Conservation (phyloP, 805 yeast species). For the Zygosaccharomyces bailii region DNA sequence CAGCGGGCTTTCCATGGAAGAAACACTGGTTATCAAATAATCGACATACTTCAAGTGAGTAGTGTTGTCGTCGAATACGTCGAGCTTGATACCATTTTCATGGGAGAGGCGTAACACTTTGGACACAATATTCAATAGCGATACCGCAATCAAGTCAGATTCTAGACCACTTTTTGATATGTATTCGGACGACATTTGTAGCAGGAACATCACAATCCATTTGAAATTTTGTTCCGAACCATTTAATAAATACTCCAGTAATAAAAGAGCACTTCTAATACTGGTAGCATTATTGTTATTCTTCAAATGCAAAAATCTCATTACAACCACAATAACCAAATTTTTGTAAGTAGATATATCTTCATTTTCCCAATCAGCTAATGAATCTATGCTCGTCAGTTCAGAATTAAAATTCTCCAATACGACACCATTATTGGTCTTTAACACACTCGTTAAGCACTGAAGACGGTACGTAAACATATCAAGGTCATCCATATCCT, state of each 20-base stretch:
- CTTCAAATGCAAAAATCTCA: conserved; percentile 43
- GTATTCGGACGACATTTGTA: conserved; percentile 38
- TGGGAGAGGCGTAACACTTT: conserved; percentile 34
- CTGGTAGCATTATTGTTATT: conserved; percentile 38
- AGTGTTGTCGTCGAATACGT: conserved; percentile 32
- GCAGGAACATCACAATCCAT: conserved; percentile 41
- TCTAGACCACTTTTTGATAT: conserved; percentile 23
- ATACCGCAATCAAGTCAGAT: conserved; percentile 34
- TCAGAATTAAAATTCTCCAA: conserved; percentile 54
- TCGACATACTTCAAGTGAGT: conserved; percentile 38
- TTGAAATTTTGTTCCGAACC: conserved; percentile 57
- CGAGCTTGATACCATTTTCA: conserved; percentile 30
- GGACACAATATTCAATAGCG: conserved; percentile 33
- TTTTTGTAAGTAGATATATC: conserved; percentile 60
- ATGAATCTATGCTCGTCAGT: conserved; percentile 49
- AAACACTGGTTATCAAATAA: conserved; percentile 50
- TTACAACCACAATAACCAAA: conserved; percentile 45
- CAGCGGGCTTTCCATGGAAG: conserved; percentile 41
- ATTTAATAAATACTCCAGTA: conserved; percentile 47
- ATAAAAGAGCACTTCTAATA: conserved; percentile 42
- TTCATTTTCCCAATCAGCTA: conserved; percentile 37
- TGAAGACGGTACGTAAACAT: conserved; percentile 60
- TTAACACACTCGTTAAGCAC: conserved; percentile 50
- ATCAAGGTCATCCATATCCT: conserved; percentile 55
- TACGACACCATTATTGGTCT: conserved; percentile 42